Base-by-base conservation (phyloP, 352 stramenopile species). In the Thraustochytrium striatum region DNA sequence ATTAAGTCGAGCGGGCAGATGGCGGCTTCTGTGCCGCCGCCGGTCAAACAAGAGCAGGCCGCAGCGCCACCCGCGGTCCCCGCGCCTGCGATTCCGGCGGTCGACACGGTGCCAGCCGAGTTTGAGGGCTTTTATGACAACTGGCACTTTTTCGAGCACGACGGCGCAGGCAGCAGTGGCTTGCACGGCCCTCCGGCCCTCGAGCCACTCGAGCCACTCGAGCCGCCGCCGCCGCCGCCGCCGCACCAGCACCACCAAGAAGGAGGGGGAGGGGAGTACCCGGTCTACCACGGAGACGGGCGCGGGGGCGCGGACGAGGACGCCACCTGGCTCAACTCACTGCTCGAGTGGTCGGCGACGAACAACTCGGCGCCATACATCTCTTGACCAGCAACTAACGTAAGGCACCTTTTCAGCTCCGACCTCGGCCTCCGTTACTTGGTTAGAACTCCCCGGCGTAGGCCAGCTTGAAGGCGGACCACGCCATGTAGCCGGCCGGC, bases 321-420 rank as follows among this genome's bases (percentile, higher is more conserved):
- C n/a, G 52, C 30, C 50, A 13, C 43, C 7, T 75, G 65, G 65
- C 65, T 75, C 41, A 25, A 75, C 47, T 75, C 65, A 5, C 30
- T 75, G 9, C 52, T 75, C 35, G 65, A 75, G 19, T 75, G 65
- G 65, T 75, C 65, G 16, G 8, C 65, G 11, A 32, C 32, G 5
- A 61, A 58, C 65, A 68, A 70, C 38, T 16, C 47, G 25, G n/a
- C n/a, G n/a, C n/a, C n/a, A n/a, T n/a, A n/a, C n/a, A n/a, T n/a
- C n/a, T n/a, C n/a, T n/a, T n/a, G n/a, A n/a, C n/a, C n/a, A n/a
- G n/a, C n/a, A n/a, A n/a, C n/a, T n/a, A n/a, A n/a, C n/a, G n/a
- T n/a, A n/a, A n/a, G n/a, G n/a, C n/a, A n/a, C n/a, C n/a, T n/a
- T n/a, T n/a, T n/a, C n/a, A n/a, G n/a, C n/a, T n/a, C n/a, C n/a